Percentiles rank a stretch among this genome's conserved stretches.
phyloP scores from a whole-genome alignment of 495 filamentous ascomycete genomes.

The Talaromyces thailandensis region DNA sequence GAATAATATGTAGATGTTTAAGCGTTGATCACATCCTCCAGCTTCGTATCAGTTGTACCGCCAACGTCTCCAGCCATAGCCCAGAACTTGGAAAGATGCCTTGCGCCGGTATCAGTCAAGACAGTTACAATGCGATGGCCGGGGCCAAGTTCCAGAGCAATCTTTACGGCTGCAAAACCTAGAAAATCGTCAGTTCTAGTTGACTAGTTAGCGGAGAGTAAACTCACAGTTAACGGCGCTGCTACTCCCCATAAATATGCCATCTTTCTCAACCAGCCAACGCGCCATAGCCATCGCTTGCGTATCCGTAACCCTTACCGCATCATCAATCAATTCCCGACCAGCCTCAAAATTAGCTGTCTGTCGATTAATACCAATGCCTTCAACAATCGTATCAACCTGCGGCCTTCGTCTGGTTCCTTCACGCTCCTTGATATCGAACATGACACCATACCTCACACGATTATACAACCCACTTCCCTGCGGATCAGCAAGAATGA shows the following conservation, averaged over 20 bases:
- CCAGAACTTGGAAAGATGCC: slow-evolving; percentile 95
- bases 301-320: slow-evolving; percentile 81
- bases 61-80: slow-evolving; percentile 67
- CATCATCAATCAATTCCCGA: slow-evolving; percentile 75
- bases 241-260: slow-evolving; percentile 88
- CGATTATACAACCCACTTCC: slow-evolving; percentile 90
- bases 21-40: slow-evolving; percentile 43
- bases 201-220: too few relatives aligned
- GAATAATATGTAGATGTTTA: not conserved
- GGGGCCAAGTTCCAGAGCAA: slow-evolving; percentile 65
- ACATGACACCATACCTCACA: slow-evolving; percentile 92
- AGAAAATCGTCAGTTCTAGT: slow-evolving; percentile 4
- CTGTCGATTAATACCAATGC: slow-evolving; percentile 87
- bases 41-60: slow-evolving; percentile 38
- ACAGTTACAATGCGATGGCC: slow-evolving; percentile 81
- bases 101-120: slow-evolving; percentile 80
- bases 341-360: slow-evolving; percentile 89
- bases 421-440: slow-evolving; percentile 75
- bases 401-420: slow-evolving; percentile 81
- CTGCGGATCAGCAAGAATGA: slow-evolving; percentile 89
- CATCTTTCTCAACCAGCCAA: slow-evolving; percentile 93
- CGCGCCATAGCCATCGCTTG: slow-evolving; percentile 90
- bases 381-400: slow-evolving; percentile 94
- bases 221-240: slow-evolving; percentile 85
- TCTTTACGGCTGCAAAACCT: slow-evolving; percentile 76